A percentile compares a stretch with the other conserved stretches of the same genome.
Conservation (phyloP, 208 protist species). For the Leishmania arabica region DNA sequence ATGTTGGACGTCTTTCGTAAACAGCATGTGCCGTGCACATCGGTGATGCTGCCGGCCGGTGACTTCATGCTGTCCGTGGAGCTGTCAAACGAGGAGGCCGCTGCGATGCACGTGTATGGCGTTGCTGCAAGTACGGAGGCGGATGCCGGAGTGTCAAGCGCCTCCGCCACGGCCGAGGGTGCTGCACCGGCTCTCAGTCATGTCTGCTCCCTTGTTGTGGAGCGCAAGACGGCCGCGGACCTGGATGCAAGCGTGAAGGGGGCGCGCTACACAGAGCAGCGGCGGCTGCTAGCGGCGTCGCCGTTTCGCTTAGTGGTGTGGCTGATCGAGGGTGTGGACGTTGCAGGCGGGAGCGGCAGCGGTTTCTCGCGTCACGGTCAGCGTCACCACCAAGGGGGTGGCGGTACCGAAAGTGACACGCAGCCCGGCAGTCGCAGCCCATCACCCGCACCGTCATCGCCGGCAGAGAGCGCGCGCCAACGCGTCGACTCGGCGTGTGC, state of each 20-base stretch:
- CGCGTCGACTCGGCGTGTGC: conserved; percentile 54
- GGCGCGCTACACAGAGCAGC: conserved; percentile 70
- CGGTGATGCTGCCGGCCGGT: conserved; percentile 59
- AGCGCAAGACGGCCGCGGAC: conserved; percentile 81
- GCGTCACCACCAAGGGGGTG: neutral
- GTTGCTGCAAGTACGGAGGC: neutral
- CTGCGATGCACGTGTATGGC: neutral
- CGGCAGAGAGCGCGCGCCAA: conserved; percentile 18
- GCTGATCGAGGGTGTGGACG: conserved; percentile 64
- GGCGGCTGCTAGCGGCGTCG: conserved; percentile 50
- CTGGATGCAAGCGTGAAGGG: conserved; percentile 71
- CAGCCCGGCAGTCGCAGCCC: conserved; percentile 4
- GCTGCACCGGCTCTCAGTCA: conserved; percentile 11
- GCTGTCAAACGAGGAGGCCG: conserved; percentile 9
- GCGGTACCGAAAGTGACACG: neutral
- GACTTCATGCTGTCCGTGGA: conserved; percentile 69
- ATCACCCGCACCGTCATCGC: conserved; percentile 9
- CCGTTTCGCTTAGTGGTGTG: conserved; percentile 68
- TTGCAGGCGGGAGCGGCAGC: conserved; percentile 4
- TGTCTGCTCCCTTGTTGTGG: conserved; percentile 66
- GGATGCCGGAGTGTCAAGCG: neutral
- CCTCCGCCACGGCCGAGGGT: neutral
- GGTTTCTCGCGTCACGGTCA: neutral
- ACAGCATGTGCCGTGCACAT: conserved; percentile 45
- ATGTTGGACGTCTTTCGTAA: conserved; percentile 44